phyloP scores from a whole-genome alignment of 2,329 filamentous ascomycete species.

The Microcyclospora tardicrescens region DNA sequence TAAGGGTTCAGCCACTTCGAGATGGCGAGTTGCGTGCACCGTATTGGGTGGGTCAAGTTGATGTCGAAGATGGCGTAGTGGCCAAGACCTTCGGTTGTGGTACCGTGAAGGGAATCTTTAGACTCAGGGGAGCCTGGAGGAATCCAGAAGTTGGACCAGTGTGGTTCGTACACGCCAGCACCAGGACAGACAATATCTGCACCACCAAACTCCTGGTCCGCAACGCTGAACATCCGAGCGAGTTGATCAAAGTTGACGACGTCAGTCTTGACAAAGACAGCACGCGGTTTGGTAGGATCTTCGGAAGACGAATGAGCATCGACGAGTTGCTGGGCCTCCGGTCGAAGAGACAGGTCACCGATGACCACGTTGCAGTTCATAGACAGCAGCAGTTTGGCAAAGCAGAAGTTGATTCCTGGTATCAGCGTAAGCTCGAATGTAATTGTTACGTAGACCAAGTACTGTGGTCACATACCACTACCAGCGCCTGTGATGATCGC shows the following conservation, averaged over 20 bases:
- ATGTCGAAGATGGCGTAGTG: conserved; percentile 31
- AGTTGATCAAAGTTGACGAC: conserved; percentile 39
- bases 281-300: conserved; percentile 19
- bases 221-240: conserved; percentile 36
- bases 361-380: conserved; percentile 36
- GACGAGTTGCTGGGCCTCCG: conserved; percentile 33
- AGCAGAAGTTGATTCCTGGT: conserved; percentile 35
- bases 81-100: conserved; percentile 12
- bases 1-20: conserved; percentile 27
- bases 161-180: conserved; percentile 37
- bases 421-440: background rate
- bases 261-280: conserved; percentile 33
- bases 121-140: conserved; percentile 27
- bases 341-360: conserved; percentile 34
- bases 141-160: conserved; percentile 37
- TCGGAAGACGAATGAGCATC: conserved; percentile 20
- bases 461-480: conserved; percentile 18
- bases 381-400: conserved; percentile 32
- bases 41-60: conserved; percentile 37
- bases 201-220: conserved; percentile 34
- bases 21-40: conserved; percentile 36
- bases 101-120: conserved; percentile 22
- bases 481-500: conserved; percentile 38
- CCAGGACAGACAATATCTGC: conserved; percentile 37
- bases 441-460: background rate